phyloP scores from a whole-genome alignment of 352 stramenopile species.

The Phytophthora quininea region DNA sequence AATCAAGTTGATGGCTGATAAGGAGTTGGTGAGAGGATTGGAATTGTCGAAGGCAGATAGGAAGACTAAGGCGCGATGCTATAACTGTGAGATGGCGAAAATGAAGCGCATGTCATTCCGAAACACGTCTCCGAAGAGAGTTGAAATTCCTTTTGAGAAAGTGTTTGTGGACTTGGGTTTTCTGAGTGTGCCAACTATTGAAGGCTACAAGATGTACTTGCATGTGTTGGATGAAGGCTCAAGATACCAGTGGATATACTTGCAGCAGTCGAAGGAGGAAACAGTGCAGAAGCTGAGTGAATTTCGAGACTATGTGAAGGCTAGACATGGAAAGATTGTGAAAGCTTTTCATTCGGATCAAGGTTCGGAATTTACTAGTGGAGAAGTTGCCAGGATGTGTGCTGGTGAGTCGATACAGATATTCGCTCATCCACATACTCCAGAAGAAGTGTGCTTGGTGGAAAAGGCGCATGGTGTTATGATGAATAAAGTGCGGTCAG shows the following conservation, averaged over 20 bases:
- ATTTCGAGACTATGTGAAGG: constrained; percentile 2
- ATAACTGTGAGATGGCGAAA: constrained; percentile 18
- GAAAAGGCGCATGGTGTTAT: constrained; percentile 4
- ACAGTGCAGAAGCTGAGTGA: neutral
- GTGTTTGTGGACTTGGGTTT: constrained; percentile 15
- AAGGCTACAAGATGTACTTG: constrained; percentile 8
- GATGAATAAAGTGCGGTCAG: constrained; percentile 11
- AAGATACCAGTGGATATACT: constrained; percentile 14
- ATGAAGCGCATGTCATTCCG: constrained; percentile 21
- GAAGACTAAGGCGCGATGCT: neutral
- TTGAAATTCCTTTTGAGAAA: constrained; percentile 5
- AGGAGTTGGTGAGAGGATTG: constrained; percentile 6
- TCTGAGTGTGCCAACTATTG: neutral
- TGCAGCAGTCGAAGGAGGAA: constrained; percentile 17
- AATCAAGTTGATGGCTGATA: constrained; percentile 8
- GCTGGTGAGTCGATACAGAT: constrained; percentile 17
- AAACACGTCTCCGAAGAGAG: constrained; percentile 1
- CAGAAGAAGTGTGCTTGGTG: constrained; percentile 11
- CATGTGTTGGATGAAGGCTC: constrained; percentile 17
- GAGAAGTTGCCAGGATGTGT: neutral
- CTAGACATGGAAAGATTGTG: constrained; percentile 1
- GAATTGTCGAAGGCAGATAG: neutral
- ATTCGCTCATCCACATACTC: constrained; percentile 16
- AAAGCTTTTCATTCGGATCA: constrained; percentile 10
- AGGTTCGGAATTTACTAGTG: constrained; percentile 1